These are phyloP conservation scores for Rubia tinctorum DNA, from an alignment of 305 asterid species.

Conservation along the genomic window DNA sequence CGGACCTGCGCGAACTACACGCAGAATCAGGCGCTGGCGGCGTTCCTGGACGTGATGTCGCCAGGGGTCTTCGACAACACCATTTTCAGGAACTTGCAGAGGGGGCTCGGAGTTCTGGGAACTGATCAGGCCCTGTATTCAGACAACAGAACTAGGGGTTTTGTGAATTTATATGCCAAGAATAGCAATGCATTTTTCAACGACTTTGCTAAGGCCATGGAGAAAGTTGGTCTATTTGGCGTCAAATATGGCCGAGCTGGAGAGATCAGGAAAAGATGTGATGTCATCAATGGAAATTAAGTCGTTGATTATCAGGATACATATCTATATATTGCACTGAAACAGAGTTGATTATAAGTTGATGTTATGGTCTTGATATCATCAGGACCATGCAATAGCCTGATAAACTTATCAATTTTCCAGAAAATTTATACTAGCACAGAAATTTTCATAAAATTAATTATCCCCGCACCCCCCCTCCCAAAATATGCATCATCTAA, in stretches of 20 bases:
- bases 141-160: constrained; percentile 29
- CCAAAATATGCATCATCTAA: neutral
- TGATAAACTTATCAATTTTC: neutral
- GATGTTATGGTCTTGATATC: neutral
- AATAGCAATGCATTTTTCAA: constrained; percentile 21
- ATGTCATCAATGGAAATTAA: constrained; percentile 17
- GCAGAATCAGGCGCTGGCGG: constrained; percentile 15
- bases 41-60: constrained; percentile 29
- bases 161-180: constrained; percentile 29
- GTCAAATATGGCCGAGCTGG: constrained; percentile 28
- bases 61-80: constrained; percentile 37
- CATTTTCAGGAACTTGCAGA: constrained; percentile 24
- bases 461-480: no score
- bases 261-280: constrained; percentile 41
- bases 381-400: neutral
- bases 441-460: neutral
- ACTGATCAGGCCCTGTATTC: constrained; percentile 23
- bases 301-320: neutral
- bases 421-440: neutral
- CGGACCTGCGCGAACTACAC: constrained; percentile 28
- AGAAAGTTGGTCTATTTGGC: constrained; percentile 27
- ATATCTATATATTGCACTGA: neutral
- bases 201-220: constrained; percentile 37
- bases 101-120: constrained; percentile 26
- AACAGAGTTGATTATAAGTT: neutral